Evolutionary conservation across 352 stramenopile species (phyloP), one percentile per base, ranked within the genome.

Genomic region (Pythium dissimile): DNA sequence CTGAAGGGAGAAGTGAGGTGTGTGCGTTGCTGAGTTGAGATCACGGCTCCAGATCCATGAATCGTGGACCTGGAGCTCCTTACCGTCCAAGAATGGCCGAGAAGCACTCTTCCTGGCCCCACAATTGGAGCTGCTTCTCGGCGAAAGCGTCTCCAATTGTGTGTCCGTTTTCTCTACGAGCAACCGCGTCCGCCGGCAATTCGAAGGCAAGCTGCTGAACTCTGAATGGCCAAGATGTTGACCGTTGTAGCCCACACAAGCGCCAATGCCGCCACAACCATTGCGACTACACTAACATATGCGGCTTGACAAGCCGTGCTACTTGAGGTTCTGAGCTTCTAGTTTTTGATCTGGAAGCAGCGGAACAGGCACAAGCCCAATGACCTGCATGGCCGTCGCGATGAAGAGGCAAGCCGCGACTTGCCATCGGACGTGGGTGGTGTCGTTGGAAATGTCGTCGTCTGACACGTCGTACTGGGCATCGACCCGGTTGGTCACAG

Each of bases 301-400:
- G 3, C 63, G 60, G 43, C 76, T 87, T 8, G 74, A 83, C 7
- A 60, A 59, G 32, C 79, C 76, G 28, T 73, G 62, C 24, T 66
- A 76, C 64, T 86, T 86, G 41, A 88, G 72, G 50, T 82, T 69
- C 54, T 85, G 76, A 8, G 75, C 72, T 37, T 86, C 64, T 30
- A 76, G 53, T 50, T 88, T 87, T 54, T 91, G 79, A 45, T 82
- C 67, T 7, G 81, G 79, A 12, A 91, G 55, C 43, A 88, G 51
- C 43, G 75, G 48, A 32, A 91, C 38, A 23, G 73, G 85, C 23
- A 66, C 20, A 10, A 90, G 55, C 11, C 73, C 72, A 13, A 75
- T 13, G 23, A 86, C 38, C 41, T 87, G 71, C 60, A 83, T 77
- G 16, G 54, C 52, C 28, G 68, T 49, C 41, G 76, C 70, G 44